Conservation (phyloP, 495 filamentous ascomycete genomes). For the Chaetomium fimeti region DNA sequence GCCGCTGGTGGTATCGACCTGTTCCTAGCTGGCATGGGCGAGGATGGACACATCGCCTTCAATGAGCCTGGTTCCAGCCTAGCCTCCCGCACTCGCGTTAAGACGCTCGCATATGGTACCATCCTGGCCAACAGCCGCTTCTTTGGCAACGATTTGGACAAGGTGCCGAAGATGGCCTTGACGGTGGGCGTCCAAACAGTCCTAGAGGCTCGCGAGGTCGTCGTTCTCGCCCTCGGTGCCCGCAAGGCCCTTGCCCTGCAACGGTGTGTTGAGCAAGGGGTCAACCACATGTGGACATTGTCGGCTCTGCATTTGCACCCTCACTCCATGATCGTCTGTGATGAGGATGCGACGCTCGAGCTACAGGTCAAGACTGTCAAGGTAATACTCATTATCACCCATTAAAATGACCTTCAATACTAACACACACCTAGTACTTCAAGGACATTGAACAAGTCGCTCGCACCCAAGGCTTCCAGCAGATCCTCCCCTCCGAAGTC, state of each 20-base stretch:
- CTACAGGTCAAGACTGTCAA: conserved; percentile 85
- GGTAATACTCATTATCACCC: conserved; percentile 36
- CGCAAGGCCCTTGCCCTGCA: conserved; percentile 80
- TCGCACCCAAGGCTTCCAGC: conserved; percentile 55
- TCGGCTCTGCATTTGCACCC: conserved; percentile 77
- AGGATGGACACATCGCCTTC: conserved; percentile 86
- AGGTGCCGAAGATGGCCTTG: conserved; percentile 79
- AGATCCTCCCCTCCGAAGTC: conserved; percentile 54
- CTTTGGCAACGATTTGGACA: conserved; percentile 67
- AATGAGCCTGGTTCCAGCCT: conserved; percentile 85
- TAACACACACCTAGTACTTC: conserved; percentile 54
- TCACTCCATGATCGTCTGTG: conserved; percentile 76
- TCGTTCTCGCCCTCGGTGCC: conserved; percentile 76
- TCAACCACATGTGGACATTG: conserved; percentile 90
- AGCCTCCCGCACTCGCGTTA: conserved; percentile 74
- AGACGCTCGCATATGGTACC: conserved; percentile 84
- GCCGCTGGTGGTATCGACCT: conserved; percentile 76
- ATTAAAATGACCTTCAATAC: background rate
- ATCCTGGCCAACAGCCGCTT: conserved; percentile 83
- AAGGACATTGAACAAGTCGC: conserved; percentile 65
- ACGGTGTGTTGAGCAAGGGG: conserved; percentile 74
- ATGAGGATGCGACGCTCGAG: conserved; percentile 82
- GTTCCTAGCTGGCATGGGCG: conserved; percentile 80
- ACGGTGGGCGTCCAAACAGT: conserved; percentile 88
- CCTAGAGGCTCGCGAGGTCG: conserved; percentile 76